Conservation (phyloP, 352 stramenopile genomes). For the Pythium diclinum region DNA sequence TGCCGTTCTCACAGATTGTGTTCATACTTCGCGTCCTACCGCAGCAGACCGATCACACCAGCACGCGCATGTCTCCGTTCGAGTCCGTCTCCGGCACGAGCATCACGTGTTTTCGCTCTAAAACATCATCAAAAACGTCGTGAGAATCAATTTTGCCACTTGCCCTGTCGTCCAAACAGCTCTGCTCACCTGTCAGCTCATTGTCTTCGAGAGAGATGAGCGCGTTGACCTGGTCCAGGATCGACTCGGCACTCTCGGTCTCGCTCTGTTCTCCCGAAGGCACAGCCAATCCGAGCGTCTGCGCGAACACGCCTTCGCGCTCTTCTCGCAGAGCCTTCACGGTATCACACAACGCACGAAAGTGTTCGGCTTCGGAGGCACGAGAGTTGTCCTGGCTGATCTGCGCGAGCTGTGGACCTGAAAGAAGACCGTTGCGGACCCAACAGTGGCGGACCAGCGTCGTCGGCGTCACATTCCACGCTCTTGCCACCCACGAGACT, state of each 20-base stretch:
- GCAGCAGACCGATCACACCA: conserved; percentile 19
- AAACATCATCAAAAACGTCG: background rate
- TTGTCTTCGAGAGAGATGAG: conserved; percentile 29
- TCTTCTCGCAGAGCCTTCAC: conserved; percentile 9
- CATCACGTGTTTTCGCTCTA: conserved; percentile 27
- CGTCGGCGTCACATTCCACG: conserved; percentile 24
- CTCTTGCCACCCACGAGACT: conserved; percentile 15
- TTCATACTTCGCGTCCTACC: background rate
- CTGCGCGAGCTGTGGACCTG: conserved; percentile 18
- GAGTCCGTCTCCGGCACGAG: conserved; percentile 26
- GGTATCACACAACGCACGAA: conserved; percentile 18
- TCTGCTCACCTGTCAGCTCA: conserved; percentile 24
- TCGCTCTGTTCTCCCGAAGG: background rate
- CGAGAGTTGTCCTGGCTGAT: conserved; percentile 31
- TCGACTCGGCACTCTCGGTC: background rate
- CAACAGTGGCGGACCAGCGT: conserved; percentile 30
- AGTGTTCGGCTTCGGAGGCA: conserved; percentile 24
- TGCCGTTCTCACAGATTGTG: background rate
- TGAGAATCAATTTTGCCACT: background rate
- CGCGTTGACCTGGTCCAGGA: conserved; percentile 26
- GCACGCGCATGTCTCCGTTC: conserved; percentile 25
- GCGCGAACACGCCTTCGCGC: conserved; percentile 16
- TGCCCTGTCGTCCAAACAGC: background rate
- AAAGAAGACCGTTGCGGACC: conserved; percentile 27
- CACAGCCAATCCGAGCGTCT: conserved; percentile 13